A percentile compares a stretch with the other conserved stretches of the same genome.
Conservation (phyloP, 208 protist genomes). For the Sergeia podlipaevii region DNA sequence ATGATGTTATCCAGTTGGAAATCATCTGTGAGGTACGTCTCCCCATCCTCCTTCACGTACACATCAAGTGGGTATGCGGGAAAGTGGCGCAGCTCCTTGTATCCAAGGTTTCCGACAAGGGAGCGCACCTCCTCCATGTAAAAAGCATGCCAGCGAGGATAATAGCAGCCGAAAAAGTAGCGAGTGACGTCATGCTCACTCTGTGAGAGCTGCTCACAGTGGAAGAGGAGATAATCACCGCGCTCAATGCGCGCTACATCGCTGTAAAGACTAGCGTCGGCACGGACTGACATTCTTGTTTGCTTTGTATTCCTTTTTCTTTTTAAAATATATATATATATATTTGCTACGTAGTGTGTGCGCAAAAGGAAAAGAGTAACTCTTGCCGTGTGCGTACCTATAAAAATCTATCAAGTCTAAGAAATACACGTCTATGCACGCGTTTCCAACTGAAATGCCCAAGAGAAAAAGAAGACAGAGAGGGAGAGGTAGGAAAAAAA, state of each 20-base stretch:
- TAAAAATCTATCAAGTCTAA: no score
- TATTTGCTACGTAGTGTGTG: no score
- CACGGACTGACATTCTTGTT: slow-evolving; percentile 72
- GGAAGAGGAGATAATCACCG: slow-evolving; percentile 77
- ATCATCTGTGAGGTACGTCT: slow-evolving; percentile 80
- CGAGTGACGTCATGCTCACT: slow-evolving; percentile 62
- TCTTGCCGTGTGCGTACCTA: no score
- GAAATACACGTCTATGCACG: no score
- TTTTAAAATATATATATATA: no score
- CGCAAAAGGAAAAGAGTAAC: no score
- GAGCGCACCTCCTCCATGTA: slow-evolving; percentile 89
- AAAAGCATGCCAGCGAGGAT: slow-evolving; percentile 86
- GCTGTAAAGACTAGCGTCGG: slow-evolving; percentile 81
- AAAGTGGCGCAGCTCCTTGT: slow-evolving; percentile 69
- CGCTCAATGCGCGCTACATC: slow-evolving; percentile 76
- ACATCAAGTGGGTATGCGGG: slow-evolving; percentile 81
- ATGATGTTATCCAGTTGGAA: slow-evolving; percentile 74
- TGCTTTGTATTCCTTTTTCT: neutral
- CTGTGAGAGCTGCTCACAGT: slow-evolving; percentile 74
- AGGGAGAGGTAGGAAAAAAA: no score
- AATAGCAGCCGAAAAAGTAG: slow-evolving; percentile 90
- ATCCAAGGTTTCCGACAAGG: slow-evolving; percentile 76
- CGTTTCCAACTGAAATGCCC: no score
- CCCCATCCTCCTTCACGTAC: slow-evolving; percentile 64
- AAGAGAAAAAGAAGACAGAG: no score